Evolutionary conservation across 345 rosid genomes (phyloP).

Genomic region (Mangifera indica): DNA sequence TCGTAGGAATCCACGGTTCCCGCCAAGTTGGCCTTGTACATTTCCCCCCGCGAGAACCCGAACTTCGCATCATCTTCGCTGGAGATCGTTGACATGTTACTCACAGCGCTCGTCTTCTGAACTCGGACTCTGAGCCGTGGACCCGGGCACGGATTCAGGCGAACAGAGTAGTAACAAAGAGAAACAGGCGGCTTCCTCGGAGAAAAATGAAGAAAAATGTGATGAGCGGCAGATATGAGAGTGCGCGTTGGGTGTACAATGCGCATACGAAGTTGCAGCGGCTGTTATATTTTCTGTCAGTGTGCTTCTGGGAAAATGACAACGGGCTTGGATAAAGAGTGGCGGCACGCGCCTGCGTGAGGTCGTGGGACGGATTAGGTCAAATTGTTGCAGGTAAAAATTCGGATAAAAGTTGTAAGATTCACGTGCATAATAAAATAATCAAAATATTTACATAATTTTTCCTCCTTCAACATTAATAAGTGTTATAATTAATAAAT

Average conservation of each 20-base stretch:
- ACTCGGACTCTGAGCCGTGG: neutral
- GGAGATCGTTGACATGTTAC: constrained; percentile 32
- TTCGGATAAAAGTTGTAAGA: too few relatives aligned
- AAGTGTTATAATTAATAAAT: too few relatives aligned
- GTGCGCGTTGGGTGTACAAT: constrained; percentile 25
- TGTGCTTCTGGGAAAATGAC: neutral
- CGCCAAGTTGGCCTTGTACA: constrained; percentile 62
- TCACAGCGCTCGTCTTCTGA: constrained; percentile 45
- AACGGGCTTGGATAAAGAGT: constrained; percentile 2
- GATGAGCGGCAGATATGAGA: constrained; percentile 5
- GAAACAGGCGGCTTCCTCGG: neutral
- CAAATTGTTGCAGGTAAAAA: neutral
- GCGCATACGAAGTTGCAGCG: constrained; percentile 20
- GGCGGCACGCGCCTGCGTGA: neutral
- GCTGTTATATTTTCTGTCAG: too few relatives aligned
- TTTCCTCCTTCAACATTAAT: too few relatives aligned
- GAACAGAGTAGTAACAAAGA: constrained; percentile 4
- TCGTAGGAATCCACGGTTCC: constrained; percentile 67
- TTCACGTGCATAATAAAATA: neutral
- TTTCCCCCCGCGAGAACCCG: constrained; percentile 81
- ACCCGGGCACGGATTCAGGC: neutral
- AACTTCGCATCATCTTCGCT: constrained; percentile 58
- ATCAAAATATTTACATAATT: too few relatives aligned
- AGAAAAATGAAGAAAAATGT: neutral
- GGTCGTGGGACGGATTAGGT: neutral